phyloP scores from a whole-genome alignment of 2,329 filamentous ascomycete species.

The Pseudogymnoascus sp. region DNA sequence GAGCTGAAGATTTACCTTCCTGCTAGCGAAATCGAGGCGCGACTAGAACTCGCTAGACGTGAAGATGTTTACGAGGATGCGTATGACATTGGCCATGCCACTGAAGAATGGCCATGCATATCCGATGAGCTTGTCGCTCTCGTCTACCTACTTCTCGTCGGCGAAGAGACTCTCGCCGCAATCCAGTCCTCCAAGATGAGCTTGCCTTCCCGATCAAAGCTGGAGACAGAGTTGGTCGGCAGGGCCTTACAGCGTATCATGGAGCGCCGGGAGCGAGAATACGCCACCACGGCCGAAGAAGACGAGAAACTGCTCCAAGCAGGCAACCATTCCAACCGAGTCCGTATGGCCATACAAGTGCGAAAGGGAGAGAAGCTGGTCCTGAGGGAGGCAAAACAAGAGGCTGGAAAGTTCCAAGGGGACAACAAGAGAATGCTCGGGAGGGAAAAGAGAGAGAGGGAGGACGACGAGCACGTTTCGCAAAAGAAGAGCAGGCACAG shows the following conservation, averaged over 20 bases:
- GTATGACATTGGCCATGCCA: slow-evolving; percentile 41
- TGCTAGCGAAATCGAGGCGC: slow-evolving; percentile 21
- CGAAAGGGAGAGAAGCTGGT: slow-evolving; percentile 57
- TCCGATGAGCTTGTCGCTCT: slow-evolving; percentile 31
- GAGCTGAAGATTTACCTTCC: slow-evolving; percentile 20
- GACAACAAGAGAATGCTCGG: slow-evolving; percentile 29
- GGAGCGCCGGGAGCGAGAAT: slow-evolving; percentile 36
- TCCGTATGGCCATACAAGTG: slow-evolving; percentile 49
- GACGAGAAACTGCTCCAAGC: slow-evolving; percentile 35
- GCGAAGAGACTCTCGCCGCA: slow-evolving; percentile 30
- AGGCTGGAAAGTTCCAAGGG: slow-evolving; percentile 26
- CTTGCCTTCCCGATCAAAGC: slow-evolving; percentile 33
- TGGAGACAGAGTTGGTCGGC: slow-evolving; percentile 32
- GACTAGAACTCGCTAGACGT: slow-evolving; percentile 40
- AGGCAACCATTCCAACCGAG: slow-evolving; percentile 27
- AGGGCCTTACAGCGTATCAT: slow-evolving; percentile 33
- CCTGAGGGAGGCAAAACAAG: slow-evolving; percentile 37
- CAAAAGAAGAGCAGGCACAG: slow-evolving; percentile 9
- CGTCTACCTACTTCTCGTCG: slow-evolving; percentile 36
- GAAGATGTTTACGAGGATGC: slow-evolving; percentile 52
- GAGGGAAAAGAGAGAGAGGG: slow-evolving; percentile 7
- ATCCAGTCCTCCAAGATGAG: slow-evolving; percentile 29
- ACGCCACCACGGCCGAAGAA: slow-evolving; percentile 44
- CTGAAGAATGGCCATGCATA: slow-evolving; percentile 22
- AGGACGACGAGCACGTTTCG: slow-evolving; percentile 1